Conservation (phyloP, 805 yeast genomes). For the Grigorovia yakushimaensis region DNA sequence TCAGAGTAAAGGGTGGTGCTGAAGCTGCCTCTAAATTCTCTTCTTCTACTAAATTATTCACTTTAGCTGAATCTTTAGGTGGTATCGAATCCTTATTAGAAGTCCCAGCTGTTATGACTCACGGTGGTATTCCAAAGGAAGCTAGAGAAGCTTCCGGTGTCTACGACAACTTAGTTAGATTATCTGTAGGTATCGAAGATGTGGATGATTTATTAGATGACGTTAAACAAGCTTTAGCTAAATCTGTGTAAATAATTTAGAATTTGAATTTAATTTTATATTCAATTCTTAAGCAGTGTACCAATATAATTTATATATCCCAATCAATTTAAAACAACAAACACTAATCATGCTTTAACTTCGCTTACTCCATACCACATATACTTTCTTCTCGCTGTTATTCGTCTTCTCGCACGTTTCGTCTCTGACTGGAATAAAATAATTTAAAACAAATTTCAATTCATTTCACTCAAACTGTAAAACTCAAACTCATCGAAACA, state of each 20-base stretch:
- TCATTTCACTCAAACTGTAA: neutral
- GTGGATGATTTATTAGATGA: conserved; percentile 66
- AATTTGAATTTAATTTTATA: no score
- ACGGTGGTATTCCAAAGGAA: conserved; percentile 76
- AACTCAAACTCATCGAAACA: no score
- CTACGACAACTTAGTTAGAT: conserved; percentile 69
- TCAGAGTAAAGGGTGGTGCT: conserved; percentile 78
- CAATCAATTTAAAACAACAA: no score
- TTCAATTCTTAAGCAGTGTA: no score
- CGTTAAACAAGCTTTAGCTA: conserved; percentile 54
- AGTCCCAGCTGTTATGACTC: conserved; percentile 89
- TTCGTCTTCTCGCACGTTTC: no score
- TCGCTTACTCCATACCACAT: no score
- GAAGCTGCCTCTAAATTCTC: conserved; percentile 66
- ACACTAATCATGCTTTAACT: no score
- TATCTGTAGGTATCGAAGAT: conserved; percentile 83
- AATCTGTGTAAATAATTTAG: conserved; percentile 13
- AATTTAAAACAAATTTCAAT: no score
- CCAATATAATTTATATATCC: no score
- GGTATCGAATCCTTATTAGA: conserved; percentile 81
- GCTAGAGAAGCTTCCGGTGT: conserved; percentile 76
- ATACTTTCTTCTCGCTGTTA: no score
- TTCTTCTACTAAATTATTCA: conserved; percentile 63
- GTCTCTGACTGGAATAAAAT: no score
- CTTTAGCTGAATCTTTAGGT: conserved; percentile 84